Conservation (phyloP, 2,329 filamentous ascomycete species). For the Thyridium curvatum region DNA sequence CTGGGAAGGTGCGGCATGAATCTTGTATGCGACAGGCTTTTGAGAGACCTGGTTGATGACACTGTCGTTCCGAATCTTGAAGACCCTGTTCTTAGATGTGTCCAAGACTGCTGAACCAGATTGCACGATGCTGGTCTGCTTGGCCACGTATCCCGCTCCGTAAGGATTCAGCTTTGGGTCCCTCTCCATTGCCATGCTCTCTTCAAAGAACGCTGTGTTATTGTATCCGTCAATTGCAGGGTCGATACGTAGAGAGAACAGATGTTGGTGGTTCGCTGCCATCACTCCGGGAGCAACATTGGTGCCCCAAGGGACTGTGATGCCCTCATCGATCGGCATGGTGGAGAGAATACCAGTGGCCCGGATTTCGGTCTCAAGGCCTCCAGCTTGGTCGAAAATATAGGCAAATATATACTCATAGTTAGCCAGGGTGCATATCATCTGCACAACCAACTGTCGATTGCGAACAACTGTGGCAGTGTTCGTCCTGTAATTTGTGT, state of each 20-base stretch:
- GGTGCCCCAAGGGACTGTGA: conserved; percentile 50
- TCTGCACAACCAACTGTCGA: conserved; percentile 60
- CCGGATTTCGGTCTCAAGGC: conserved; percentile 54
- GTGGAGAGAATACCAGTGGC: conserved; percentile 61
- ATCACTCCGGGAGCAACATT: conserved; percentile 58
- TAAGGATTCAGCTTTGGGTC: conserved; percentile 38
- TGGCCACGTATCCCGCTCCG: conserved; percentile 37
- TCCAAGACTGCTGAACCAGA: too few species aligned
- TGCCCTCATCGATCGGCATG: conserved; percentile 49
- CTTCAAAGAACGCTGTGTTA: conserved; percentile 43
- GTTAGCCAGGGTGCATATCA: conserved; percentile 63
- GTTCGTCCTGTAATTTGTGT: conserved; percentile 59
- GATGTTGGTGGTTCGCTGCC: conserved; percentile 65
- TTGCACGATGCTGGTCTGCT: conserved; percentile 14
- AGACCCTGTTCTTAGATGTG: too few species aligned
- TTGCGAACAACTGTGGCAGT: conserved; percentile 53
- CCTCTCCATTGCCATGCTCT: conserved; percentile 31
- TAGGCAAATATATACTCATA: conserved; percentile 57
- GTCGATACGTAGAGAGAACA: conserved; percentile 60
- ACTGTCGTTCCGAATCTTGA: too few species aligned
- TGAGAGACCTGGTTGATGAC: too few species aligned
- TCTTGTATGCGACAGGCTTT: too few species aligned
- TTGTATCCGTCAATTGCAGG: conserved; percentile 53
- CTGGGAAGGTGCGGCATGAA: too few species aligned
- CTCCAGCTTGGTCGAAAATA: conserved; percentile 55